Evolutionary conservation across 2,329 filamentous ascomycete species (phyloP).

Genomic region (Xylariales sp.): DNA sequence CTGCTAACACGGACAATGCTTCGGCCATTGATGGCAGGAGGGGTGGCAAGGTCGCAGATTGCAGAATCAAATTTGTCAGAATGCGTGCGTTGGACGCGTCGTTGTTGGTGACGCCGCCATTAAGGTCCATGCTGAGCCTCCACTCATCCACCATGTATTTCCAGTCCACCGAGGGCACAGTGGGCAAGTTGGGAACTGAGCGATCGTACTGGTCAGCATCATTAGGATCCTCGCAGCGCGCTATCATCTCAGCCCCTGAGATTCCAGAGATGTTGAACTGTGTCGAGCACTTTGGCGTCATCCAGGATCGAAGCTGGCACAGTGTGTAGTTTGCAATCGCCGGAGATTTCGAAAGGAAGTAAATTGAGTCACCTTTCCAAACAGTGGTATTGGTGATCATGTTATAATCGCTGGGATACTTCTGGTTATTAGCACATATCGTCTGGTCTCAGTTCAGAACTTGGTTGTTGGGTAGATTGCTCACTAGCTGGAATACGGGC

Average conservation of each 20-base stretch:
- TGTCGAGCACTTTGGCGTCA: conserved; percentile 65
- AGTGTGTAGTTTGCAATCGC: conserved; percentile 52
- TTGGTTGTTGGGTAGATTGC: conserved; percentile 24
- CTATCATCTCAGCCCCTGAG: conserved; percentile 53
- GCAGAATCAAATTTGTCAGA: conserved; percentile 49
- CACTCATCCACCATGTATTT: conserved; percentile 50
- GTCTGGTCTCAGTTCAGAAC: background rate
- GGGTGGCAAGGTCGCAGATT: conserved; percentile 35
- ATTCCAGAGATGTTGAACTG: conserved; percentile 51
- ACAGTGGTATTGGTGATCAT: conserved; percentile 55
- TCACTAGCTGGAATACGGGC: conserved; percentile 46
- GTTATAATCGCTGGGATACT: conserved; percentile 60
- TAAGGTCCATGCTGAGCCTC: conserved; percentile 50
- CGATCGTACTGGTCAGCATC: conserved; percentile 53
- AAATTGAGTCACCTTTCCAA: conserved; percentile 49
- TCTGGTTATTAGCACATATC: background rate
- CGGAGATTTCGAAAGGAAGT: conserved; percentile 55
- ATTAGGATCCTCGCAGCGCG: conserved; percentile 54
- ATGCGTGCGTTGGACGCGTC: conserved; percentile 57
- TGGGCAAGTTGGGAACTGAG: conserved; percentile 28
- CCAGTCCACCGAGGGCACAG: conserved; percentile 43
- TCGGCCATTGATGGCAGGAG: conserved; percentile 66
- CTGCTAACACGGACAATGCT: conserved; percentile 65
- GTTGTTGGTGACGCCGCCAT: conserved; percentile 47
- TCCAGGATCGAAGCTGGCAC: conserved; percentile 61